These are phyloP conservation scores for Galeopsis tetrahit DNA, from an alignment of 257 asterid genomes.

Conservation along the genomic window DNA sequence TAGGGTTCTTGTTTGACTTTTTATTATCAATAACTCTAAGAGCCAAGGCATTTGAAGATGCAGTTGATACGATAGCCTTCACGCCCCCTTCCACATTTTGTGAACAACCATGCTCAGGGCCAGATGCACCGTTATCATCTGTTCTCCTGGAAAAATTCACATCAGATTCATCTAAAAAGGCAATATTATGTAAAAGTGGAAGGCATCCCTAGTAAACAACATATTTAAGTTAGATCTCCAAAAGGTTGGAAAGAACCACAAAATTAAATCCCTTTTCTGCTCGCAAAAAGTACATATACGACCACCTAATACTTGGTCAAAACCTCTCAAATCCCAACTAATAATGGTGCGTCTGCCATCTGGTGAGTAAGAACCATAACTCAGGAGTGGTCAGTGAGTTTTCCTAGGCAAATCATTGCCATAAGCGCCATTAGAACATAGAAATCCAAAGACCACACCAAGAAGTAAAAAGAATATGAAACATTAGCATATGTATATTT, in stretches of 20 bases:
- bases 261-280: constrained; percentile 1
- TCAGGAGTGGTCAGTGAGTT: background rate
- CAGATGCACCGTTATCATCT: constrained; percentile 39
- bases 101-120: constrained; percentile 37
- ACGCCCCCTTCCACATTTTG: constrained; percentile 40
- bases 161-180: constrained; percentile 28
- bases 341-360: constrained; percentile 18
- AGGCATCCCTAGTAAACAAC: background rate
- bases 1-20: constrained; percentile 36
- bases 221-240: background rate
- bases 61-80: constrained; percentile 41
- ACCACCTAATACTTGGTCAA: constrained; percentile 1
- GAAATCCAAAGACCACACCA: constrained; percentile 13
- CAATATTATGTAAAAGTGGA: constrained; percentile 3
- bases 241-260: background rate
- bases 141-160: constrained; percentile 32
- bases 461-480: background rate
- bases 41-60: constrained; percentile 37
- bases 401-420: background rate
- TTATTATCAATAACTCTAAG: constrained; percentile 21
- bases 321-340: constrained; percentile 4
- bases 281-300: background rate
- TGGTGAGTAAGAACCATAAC: background rate
- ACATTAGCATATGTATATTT: background rate
- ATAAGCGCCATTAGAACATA: background rate